phyloP scores from a whole-genome alignment of 192 early-diverging fungal genomes.

The Backusella psychrophila region DNA sequence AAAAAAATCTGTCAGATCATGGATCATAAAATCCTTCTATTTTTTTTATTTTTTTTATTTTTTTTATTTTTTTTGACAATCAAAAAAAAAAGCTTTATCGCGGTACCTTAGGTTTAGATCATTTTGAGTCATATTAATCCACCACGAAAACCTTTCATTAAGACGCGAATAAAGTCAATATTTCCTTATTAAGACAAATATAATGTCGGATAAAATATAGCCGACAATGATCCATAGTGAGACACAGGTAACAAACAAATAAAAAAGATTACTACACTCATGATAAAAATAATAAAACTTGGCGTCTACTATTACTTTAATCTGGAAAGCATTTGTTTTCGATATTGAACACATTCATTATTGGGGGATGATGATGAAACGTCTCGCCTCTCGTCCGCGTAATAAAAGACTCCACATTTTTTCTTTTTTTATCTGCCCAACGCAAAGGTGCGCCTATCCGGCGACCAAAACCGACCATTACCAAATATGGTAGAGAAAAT shows the following conservation, averaged over 20 bases:
- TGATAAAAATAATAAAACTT: background rate
- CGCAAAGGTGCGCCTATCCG: background rate
- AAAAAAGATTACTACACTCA: background rate
- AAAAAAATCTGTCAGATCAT: background rate
- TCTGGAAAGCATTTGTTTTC: background rate
- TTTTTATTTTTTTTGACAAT: background rate
- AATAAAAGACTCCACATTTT: background rate
- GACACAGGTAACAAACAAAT: background rate
- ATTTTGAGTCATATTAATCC: background rate
- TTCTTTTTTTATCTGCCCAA: background rate
- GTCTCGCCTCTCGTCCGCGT: background rate
- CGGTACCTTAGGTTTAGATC: background rate
- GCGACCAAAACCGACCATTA: background rate
- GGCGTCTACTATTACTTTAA: background rate
- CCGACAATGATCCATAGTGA: background rate
- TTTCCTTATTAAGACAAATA: background rate
- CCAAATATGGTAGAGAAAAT: background rate
- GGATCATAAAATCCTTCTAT: background rate
- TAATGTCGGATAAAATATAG: background rate
- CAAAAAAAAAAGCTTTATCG: background rate
- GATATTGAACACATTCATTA: background rate
- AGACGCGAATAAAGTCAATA: background rate
- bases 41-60: background rate
- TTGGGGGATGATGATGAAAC: no score
- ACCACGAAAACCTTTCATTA: background rate